Percentiles rank a stretch among this genome's conserved stretches.
Conservation (phyloP, 106 monocot genomes). For the Allium fistulosum region DNA sequence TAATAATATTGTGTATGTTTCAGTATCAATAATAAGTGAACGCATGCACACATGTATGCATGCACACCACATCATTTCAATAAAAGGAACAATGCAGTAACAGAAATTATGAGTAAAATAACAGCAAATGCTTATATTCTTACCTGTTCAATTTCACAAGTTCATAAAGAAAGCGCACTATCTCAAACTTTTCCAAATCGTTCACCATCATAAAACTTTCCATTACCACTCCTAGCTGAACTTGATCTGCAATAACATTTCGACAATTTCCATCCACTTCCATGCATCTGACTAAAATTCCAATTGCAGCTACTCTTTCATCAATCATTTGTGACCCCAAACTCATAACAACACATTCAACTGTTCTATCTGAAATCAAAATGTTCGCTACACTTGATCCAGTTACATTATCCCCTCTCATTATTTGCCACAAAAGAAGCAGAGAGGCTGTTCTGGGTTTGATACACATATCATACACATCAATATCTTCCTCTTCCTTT, state of each 20-base stretch:
- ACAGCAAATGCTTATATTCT: too few relatives aligned
- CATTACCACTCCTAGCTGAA: constrained; percentile 21
- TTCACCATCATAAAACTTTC: constrained; percentile 21
- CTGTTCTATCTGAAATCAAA: constrained; percentile 23
- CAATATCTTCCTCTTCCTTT: constrained; percentile 8
- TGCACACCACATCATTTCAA: too few relatives aligned
- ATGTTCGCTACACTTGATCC: constrained; percentile 6
- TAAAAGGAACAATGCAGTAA: not conserved
- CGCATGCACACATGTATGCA: too few relatives aligned
- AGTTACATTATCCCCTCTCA: constrained; percentile 14
- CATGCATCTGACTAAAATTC: constrained; percentile 40
- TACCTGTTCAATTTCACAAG: constrained; percentile 43
- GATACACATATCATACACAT: constrained; percentile 13
- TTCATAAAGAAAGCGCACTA: constrained; percentile 37
- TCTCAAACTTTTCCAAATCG: constrained; percentile 32
- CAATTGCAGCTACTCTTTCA: constrained; percentile 39
- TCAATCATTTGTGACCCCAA: constrained; percentile 32
- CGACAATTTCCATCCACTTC: constrained; percentile 46
- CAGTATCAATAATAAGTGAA: not conserved
- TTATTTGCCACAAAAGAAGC: constrained; percentile 33
- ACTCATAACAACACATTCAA: constrained; percentile 23
- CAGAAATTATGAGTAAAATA: not conserved
- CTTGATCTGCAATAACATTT: constrained; percentile 33
- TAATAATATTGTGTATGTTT: not conserved
- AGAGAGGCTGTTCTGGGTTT: constrained; percentile 39